Evolutionary conservation across 1,284 basidiomycete genomes (phyloP).

Genomic region (Cutaneotrichosporon sp.): DNA sequence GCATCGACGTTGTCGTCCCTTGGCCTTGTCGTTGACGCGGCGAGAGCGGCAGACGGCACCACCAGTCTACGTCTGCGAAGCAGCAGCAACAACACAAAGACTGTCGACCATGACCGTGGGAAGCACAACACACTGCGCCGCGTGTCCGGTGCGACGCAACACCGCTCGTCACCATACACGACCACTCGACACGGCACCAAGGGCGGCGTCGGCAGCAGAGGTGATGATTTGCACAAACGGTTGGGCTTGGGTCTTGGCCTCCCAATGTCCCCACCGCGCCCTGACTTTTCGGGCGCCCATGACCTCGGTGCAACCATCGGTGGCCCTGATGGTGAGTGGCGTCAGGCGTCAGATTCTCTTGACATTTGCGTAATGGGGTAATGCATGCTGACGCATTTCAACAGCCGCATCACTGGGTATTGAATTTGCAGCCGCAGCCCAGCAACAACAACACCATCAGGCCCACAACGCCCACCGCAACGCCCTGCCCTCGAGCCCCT

Average conservation of each 20-base stretch:
- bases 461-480: no score
- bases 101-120: constrained; percentile 4
- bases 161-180: neutral
- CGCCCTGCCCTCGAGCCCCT: neutral
- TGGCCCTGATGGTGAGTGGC: neutral
- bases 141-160: neutral
- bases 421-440: neutral
- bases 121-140: neutral
- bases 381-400: neutral
- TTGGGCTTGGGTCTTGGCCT: no score
- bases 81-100: constrained; percentile 3
- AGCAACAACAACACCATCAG: no score
- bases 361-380: no score
- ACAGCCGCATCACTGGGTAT: neutral
- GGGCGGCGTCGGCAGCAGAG: neutral
- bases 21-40: no score
- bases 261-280: no score
- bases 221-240: no score
- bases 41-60: no score
- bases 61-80: neutral
- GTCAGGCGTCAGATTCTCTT: neutral
- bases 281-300: no score
- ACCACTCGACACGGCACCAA: neutral
- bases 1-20: no score
- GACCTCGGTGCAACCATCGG: no score